phyloP scores from a whole-genome alignment of 164 flowering plant species.

The Cinnamomum micranthum region DNA sequence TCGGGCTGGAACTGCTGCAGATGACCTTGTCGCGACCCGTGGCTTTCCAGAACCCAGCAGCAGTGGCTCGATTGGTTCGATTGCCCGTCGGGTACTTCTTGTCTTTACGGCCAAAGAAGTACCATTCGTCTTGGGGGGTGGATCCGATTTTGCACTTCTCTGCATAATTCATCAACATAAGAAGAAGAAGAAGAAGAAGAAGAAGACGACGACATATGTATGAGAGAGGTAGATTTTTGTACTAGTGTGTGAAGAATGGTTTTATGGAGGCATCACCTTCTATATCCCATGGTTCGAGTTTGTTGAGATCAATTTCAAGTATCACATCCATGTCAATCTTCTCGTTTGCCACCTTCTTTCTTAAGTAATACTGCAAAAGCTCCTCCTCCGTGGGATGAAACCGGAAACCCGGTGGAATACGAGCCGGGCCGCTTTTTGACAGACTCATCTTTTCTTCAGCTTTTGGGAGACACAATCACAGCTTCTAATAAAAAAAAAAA shows the following conservation, averaged over 20 bases:
- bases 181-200: not conserved
- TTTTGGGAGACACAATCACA: not conserved
- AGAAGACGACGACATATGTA: not conserved
- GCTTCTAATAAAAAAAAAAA: too few species aligned
- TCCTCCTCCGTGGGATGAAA: slow-evolving; percentile 96
- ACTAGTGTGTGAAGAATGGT: not conserved
- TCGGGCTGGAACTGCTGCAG: slow-evolving; percentile 49
- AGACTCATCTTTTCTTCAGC: slow-evolving; percentile 11
- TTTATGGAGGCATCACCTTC: slow-evolving; percentile 49
- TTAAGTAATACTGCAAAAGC: slow-evolving; percentile 78
- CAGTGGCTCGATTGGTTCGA: slow-evolving; percentile 82
- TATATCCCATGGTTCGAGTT: slow-evolving; percentile 96
- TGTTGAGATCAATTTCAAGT: slow-evolving; percentile 87
- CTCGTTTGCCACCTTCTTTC: slow-evolving; percentile 73
- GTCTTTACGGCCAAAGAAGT: slow-evolving; percentile 93
- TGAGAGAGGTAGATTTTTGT: not conserved
- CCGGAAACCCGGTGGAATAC: slow-evolving; percentile 88
- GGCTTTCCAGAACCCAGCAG: slow-evolving; percentile 95
- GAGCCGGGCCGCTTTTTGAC: slow-evolving; percentile 46
- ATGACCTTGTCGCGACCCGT: slow-evolving; percentile 95
- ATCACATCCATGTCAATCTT: slow-evolving; percentile 89
- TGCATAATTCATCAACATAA: slow-evolving; percentile 12
- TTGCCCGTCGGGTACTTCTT: slow-evolving; percentile 91
- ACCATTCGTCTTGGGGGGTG: slow-evolving; percentile 90
- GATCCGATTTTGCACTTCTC: slow-evolving; percentile 90